These are phyloP conservation scores for Calocybe cyanea DNA, from an alignment of 768 basidiomycete genomes.

Conservation along the genomic window DNA sequence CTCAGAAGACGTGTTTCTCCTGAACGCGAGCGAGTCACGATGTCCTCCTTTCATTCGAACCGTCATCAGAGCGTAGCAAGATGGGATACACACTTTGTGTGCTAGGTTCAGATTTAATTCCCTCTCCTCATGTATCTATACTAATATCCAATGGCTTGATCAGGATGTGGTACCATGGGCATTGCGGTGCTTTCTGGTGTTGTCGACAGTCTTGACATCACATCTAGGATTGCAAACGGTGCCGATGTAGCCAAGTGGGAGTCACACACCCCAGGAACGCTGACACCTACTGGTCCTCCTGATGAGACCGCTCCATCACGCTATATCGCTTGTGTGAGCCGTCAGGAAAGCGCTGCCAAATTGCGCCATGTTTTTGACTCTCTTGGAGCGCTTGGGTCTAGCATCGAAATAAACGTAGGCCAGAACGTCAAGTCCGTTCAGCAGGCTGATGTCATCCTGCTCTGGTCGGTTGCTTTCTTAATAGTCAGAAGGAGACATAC, in stretches of 20 bases:
- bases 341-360: conserved; percentile 68
- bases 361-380: conserved; percentile 57
- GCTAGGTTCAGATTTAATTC: conserved; percentile 48
- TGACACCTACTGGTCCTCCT: conserved; percentile 57
- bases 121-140: conserved; percentile 4
- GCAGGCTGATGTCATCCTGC: conserved; percentile 78
- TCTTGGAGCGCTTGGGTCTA: conserved; percentile 55
- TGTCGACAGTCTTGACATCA: conserved; percentile 69
- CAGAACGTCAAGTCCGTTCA: conserved; percentile 70
- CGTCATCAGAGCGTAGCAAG: conserved; percentile 10
- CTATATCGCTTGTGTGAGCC: conserved; percentile 86
- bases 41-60: conserved; percentile 6
- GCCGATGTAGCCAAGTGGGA: conserved; percentile 31
- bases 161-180: conserved; percentile 99
- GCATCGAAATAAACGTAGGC: conserved; percentile 67
- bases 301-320: conserved; percentile 73
- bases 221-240: conserved; percentile 21
- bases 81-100: conserved; percentile 96
- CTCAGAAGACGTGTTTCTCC: no score
- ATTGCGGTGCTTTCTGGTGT: conserved; percentile 93
- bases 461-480: conserved; percentile 59
- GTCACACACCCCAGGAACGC: conserved; percentile 59
- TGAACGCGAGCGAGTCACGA: conserved; percentile 14
- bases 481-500: conserved; percentile 1
- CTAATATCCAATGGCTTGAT: conserved; percentile 17